Percentiles rank a stretch among this genome's conserved stretches.
These are phyloP conservation scores for Malus sylvestris DNA, from an alignment of 306 rosid genomes.

Conservation along the genomic window DNA sequence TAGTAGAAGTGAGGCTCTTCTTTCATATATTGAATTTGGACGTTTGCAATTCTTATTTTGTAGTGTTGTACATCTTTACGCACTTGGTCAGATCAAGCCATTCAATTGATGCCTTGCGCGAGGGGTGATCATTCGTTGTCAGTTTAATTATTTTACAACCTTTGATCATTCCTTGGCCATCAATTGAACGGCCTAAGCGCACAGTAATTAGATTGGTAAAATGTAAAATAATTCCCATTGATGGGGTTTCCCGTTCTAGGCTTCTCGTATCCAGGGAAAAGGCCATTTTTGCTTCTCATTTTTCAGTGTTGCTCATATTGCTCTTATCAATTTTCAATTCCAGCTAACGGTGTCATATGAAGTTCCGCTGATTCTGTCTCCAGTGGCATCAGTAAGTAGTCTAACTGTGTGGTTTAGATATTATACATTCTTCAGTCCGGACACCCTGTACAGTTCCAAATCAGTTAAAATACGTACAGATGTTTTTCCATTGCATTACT, in stretches of 20 bases:
- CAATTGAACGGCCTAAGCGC: not conserved
- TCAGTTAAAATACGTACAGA: not conserved
- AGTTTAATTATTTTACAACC: not conserved
- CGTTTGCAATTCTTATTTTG: conserved; percentile 3
- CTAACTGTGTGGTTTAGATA: not conserved
- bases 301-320: conserved; percentile 9
- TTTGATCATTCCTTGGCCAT: not conserved
- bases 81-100: conserved; percentile 8
- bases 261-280: conserved; percentile 5
- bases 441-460: not conserved
- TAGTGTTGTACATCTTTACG: not conserved
- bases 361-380: conserved; percentile 77
- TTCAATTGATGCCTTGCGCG: not conserved
- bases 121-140: not conserved
- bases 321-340: conserved; percentile 21
- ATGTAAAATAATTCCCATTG: not conserved
- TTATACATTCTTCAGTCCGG: not conserved
- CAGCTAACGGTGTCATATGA: conserved; percentile 96
- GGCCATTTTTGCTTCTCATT: not conserved
- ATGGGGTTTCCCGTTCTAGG: conserved; percentile 7
- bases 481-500: not conserved
- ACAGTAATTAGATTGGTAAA: not conserved
- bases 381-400: conserved; percentile 84
- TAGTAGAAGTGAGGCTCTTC: conserved; percentile 67
- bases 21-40: not conserved